These are phyloP conservation scores for Xerocomus brunneocitrinus DNA, from an alignment of 768 basidiomycete species.

Conservation along the genomic window DNA sequence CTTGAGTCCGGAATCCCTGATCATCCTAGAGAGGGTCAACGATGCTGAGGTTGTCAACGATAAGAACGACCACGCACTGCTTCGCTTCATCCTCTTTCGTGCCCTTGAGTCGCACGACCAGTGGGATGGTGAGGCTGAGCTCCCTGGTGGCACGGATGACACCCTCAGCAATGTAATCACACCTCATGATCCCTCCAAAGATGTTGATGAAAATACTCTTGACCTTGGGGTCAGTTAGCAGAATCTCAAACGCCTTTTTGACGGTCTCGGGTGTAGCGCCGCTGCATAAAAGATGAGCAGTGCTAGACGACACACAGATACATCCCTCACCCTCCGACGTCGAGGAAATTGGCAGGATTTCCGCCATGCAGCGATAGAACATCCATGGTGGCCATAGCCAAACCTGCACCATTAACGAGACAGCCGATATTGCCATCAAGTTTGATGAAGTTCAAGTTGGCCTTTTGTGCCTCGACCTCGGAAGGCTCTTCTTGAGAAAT, in stretches of 20 bases:
- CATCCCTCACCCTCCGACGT: constrained; percentile 80
- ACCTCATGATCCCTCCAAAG: constrained; percentile 98
- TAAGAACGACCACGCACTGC: constrained; percentile 50
- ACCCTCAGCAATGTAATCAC: constrained; percentile 96
- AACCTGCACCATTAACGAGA: constrained; percentile 95
- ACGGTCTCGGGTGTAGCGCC: constrained; percentile 99
- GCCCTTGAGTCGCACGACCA: constrained; percentile 94
- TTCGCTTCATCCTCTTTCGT: constrained; percentile 97
- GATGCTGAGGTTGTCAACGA: neutral
- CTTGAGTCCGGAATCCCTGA: constrained; percentile 85
- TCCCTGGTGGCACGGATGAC: constrained; percentile 98
- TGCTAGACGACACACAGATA: neutral
- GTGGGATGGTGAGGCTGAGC: constrained; percentile 74
- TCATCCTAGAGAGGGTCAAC: constrained; percentile 62
- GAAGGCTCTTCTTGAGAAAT: constrained; percentile 94
- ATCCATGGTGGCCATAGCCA: constrained; percentile 99
- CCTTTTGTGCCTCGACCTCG: constrained; percentile 96
- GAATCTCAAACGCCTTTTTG: constrained; percentile 98
- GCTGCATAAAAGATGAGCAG: constrained; percentile 35
- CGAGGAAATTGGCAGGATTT: constrained; percentile 97
- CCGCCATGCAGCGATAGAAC: constrained; percentile 95
- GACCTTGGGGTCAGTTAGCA: constrained; percentile 85
- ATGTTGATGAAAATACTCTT: constrained; percentile 99
- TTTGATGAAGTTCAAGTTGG: constrained; percentile 97
- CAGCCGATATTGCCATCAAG: constrained; percentile 96